Conservation (phyloP, 2,329 filamentous ascomycete genomes). For the Curvularia verruculosa region DNA sequence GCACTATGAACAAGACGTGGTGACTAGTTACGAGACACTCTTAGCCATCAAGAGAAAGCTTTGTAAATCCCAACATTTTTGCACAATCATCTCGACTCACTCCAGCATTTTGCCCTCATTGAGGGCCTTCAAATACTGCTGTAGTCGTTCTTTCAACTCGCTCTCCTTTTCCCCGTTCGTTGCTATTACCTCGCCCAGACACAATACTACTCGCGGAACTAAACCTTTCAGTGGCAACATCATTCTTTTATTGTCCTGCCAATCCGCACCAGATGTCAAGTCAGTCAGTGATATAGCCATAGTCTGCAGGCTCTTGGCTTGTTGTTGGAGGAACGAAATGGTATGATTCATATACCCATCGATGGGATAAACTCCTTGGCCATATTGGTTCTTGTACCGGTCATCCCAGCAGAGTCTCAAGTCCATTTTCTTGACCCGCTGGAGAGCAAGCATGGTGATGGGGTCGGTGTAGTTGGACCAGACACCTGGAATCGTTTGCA, state of each 20-base stretch:
- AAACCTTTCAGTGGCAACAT: constrained; percentile 17
- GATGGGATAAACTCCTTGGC: neutral
- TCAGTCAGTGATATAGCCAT: constrained; percentile 5
- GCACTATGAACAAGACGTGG: too few relatives aligned
- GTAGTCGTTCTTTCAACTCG: constrained; percentile 8
- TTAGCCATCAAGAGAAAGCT: neutral
- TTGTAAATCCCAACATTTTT: neutral
- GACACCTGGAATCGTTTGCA: constrained; percentile 2
- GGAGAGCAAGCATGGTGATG: neutral
- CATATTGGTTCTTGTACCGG: neutral
- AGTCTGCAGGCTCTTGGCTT: constrained; percentile 7
- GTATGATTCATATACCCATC: constrained; percentile 19
- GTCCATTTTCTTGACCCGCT: constrained; percentile 10
- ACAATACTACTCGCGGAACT: constrained; percentile 10
- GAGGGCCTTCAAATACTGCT: neutral
- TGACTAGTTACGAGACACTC: neutral
- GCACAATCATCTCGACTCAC: neutral
- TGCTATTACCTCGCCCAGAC: constrained; percentile 17
- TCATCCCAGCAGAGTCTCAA: constrained; percentile 11
- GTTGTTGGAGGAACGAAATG: constrained; percentile 12
- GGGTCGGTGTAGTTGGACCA: neutral
- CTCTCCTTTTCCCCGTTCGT: constrained; percentile 8
- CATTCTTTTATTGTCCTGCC: constrained; percentile 13
- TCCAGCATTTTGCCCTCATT: neutral
- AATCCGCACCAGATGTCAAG: neutral